Base-by-base conservation (phyloP, 2,329 filamentous ascomycete genomes). In the Parascedosporium putredinis region DNA sequence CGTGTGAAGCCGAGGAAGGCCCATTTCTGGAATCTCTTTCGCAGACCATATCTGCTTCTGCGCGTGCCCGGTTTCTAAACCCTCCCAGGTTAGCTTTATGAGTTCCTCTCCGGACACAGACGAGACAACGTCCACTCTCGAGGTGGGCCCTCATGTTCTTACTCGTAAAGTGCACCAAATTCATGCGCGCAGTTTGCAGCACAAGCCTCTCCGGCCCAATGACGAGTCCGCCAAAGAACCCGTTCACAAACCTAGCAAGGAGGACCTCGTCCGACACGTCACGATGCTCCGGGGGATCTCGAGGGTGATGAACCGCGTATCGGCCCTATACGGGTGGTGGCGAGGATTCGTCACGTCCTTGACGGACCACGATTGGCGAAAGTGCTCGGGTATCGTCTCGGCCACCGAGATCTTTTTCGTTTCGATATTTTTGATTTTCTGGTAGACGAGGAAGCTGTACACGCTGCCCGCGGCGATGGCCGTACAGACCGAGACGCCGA, bases 151-250 rank as follows among this genome's bases (percentile, higher is more conserved):
- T n/a, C n/a, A n/a, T n/a, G n/a, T n/a, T n/a, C 59, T 61, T 4
- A 63, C 24, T 1, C 33, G 38, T 1, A 14, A 27, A 42, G 23
- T 42, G 38, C 9, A 42, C 38, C 18, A 16, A 42, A 10, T 18
- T 7, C 54, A 53, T 24, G 0, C 52, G 50, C 7, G 55, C n/a
- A 1, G 44, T 51, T 36, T 54, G 52, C 1, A 62, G 50, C 0
- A 50, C 43, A 4, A 52, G 29, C 7, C 58, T 53, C 45, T 65
- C 63, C 0, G 56, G 59, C 0, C 52, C 54, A 34, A 65, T 55
- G 0, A 65, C 62, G 1, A 54, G 45, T 0, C 62, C 62, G 4
- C 60, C 61, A 45, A 64, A 64, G 24, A 60, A 65, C 0, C 57
- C 60, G 10, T 54, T 59, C 1, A 60, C 47, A 8, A 64, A 63